Evolutionary conservation across 148 eudicot species (phyloP).

Genomic region (Salicornia ramosissima): DNA sequence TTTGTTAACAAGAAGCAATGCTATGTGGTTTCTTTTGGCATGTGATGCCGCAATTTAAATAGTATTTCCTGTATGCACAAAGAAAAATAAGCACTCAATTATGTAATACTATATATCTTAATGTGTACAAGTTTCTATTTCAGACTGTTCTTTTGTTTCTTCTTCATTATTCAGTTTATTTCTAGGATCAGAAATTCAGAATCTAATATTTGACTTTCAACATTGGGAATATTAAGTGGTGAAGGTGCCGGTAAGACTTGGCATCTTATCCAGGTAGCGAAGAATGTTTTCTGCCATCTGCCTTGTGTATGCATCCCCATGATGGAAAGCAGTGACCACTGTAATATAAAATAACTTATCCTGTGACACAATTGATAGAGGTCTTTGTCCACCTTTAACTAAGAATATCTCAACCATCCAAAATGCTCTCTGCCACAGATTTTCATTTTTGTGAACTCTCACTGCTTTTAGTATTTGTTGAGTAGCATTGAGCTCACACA

Average conservation of each 20-base stretch:
- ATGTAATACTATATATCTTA: neutral
- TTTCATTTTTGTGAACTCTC: slow-evolving; percentile 57
- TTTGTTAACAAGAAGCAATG: neutral
- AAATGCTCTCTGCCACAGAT: slow-evolving; percentile 57
- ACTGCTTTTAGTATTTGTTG: slow-evolving; percentile 52
- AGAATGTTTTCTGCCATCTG: slow-evolving; percentile 77
- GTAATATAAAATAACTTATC: slow-evolving; percentile 50
- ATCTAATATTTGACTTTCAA: neutral
- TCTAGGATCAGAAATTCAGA: slow-evolving; percentile 7
- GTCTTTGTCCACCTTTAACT: slow-evolving; percentile 47
- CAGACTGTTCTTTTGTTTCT: neutral
- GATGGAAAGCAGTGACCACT: slow-evolving; percentile 65
- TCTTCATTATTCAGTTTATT: neutral
- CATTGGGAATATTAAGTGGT: slow-evolving; percentile 25
- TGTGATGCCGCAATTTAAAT: neutral
- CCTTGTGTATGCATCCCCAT: slow-evolving; percentile 63
- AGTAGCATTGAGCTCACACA: slow-evolving; percentile 40
- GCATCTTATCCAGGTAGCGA: slow-evolving; percentile 58
- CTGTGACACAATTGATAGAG: slow-evolving; percentile 44
- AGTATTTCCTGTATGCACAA: neutral
- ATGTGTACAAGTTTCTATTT: neutral
- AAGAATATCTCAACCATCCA: slow-evolving; percentile 72
- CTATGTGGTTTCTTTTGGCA: neutral
- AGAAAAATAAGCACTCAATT: neutral
- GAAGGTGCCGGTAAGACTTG: slow-evolving; percentile 41